phyloP scores from a whole-genome alignment of 345 rosid genomes.

The Diplotaxis tenuifolia region DNA sequence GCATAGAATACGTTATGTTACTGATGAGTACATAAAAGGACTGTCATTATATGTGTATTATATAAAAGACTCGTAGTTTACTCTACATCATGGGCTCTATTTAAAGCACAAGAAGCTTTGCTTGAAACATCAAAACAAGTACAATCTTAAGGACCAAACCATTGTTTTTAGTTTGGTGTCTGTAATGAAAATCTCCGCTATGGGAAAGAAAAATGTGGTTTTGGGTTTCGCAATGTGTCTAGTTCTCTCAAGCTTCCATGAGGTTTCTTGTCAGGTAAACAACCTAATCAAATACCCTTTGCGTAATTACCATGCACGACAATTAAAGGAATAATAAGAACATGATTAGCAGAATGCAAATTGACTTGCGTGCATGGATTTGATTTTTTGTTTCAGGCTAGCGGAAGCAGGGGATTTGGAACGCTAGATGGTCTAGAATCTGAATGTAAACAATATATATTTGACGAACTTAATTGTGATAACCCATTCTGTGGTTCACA shows the following conservation, averaged over 20 bases:
- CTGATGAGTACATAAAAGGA: not conserved
- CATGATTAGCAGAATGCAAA: not conserved
- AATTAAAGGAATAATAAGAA: not conserved
- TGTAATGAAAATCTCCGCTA: constrained; percentile 2
- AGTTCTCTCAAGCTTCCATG: constrained; percentile 21
- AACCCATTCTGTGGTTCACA: too few species aligned
- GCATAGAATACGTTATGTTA: not conserved
- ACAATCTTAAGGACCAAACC: not conserved
- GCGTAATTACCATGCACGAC: not conserved
- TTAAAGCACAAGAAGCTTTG: constrained; percentile 2
- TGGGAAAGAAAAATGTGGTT: constrained; percentile 4
- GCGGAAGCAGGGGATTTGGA: not conserved
- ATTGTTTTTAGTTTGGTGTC: not conserved
- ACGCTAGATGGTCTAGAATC: not conserved
- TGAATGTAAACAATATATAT: constrained; percentile 2
- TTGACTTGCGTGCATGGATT: constrained; percentile 20
- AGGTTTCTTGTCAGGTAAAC: constrained; percentile 24
- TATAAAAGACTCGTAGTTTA: not conserved
- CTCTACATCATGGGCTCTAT: constrained; percentile 3
- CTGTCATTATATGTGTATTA: not conserved
- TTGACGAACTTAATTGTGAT: not conserved
- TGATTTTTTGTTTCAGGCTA: constrained; percentile 4
- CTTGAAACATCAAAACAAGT: constrained; percentile 7
- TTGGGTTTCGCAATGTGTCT: constrained; percentile 14
- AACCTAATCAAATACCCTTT: not conserved